phyloP scores from a whole-genome alignment of 345 rosid genomes.

The Dipteronia dyeriana region DNA sequence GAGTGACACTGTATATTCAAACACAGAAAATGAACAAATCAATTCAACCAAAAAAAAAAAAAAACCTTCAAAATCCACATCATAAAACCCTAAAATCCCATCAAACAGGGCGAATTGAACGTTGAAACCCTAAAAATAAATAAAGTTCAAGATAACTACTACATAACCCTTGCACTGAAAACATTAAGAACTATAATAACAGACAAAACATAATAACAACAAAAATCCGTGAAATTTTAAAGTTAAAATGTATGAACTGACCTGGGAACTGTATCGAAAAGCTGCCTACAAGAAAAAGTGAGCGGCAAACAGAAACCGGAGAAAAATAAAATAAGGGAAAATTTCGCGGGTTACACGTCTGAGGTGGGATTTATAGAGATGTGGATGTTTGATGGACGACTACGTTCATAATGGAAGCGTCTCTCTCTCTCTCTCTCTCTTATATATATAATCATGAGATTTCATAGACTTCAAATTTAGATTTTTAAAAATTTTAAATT shows the following conservation, averaged over 20 bases:
- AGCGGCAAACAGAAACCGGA: constrained; percentile 14
- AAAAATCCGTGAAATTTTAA: neutral
- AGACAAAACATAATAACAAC: neutral
- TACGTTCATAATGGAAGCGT: too few relatives aligned
- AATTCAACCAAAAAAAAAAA: neutral
- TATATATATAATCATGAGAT: neutral
- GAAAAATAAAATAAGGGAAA: neutral
- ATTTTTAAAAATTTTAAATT: too few relatives aligned
- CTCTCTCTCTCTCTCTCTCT: neutral
- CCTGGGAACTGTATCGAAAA: constrained; percentile 5
- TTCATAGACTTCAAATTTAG: neutral
- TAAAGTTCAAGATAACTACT: neutral
- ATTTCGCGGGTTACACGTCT: constrained; percentile 18
- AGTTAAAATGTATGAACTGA: neutral
- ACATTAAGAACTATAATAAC: neutral
- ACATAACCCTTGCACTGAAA: neutral
- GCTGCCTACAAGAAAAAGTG: neutral
- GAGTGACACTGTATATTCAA: neutral
- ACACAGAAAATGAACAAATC: neutral
- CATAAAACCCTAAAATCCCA: constrained; percentile 17
- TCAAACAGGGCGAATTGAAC: neutral
- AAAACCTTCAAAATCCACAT: neutral
- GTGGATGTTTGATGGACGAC: neutral
- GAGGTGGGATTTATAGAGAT: neutral
- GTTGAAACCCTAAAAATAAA: constrained; percentile 20